phyloP scores from a whole-genome alignment of 805 yeast genomes.

The Kluyveromyces dobzhanskii region DNA sequence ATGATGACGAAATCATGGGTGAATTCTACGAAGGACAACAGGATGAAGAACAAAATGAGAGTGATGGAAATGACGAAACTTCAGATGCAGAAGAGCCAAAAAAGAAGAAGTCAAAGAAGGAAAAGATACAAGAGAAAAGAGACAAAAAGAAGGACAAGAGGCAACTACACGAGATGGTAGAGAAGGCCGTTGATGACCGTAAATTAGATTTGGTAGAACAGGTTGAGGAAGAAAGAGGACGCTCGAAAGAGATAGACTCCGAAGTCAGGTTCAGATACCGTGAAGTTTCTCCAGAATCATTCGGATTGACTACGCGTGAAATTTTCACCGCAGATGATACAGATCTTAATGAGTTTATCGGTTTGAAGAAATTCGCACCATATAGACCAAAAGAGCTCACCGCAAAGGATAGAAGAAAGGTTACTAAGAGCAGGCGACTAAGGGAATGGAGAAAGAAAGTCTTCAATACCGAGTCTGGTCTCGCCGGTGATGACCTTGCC shows the following conservation, averaged over 20 bases:
- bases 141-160: slow-evolving; percentile 54
- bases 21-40: slow-evolving; percentile 26
- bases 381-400: slow-evolving; percentile 70
- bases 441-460: slow-evolving; percentile 86
- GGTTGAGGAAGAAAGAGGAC: slow-evolving; percentile 43
- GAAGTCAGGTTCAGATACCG: slow-evolving; percentile 68
- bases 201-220: slow-evolving; percentile 54
- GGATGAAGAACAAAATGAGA: slow-evolving; percentile 29
- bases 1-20: slow-evolving; percentile 46
- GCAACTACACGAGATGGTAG: slow-evolving; percentile 58
- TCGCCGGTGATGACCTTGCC: slow-evolving; percentile 17
- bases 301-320: slow-evolving; percentile 78
- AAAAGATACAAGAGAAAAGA: slow-evolving; percentile 48
- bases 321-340: slow-evolving; percentile 85
- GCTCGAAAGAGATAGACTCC: slow-evolving; percentile 40
- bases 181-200: slow-evolving; percentile 69
- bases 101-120: slow-evolving; percentile 41
- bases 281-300: slow-evolving; percentile 91
- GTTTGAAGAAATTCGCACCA: slow-evolving; percentile 89
- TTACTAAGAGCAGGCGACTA: slow-evolving; percentile 70
- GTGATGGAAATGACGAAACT: slow-evolving; percentile 31
- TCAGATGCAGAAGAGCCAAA: slow-evolving; percentile 28
- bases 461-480: slow-evolving; percentile 55
- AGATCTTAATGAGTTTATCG: slow-evolving; percentile 74
- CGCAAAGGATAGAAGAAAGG: slow-evolving; percentile 74